A percentile compares a stretch with the other conserved stretches of the same genome.
Conservation (phyloP, 805 yeast species). For the Kazachstania kunashirensis region DNA sequence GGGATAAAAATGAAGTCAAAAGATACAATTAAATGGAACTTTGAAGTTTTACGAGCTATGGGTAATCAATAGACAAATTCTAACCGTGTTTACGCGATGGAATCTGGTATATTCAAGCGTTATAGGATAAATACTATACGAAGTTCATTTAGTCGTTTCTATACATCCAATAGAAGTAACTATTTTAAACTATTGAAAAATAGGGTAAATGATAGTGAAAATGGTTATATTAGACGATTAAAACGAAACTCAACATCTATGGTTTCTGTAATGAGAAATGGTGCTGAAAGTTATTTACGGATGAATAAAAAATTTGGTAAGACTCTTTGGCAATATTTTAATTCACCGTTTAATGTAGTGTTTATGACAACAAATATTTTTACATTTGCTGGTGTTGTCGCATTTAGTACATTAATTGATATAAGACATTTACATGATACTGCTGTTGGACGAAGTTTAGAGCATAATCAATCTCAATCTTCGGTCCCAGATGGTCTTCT, state of each 20-base stretch:
- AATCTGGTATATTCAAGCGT: too few relatives aligned
- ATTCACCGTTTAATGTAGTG: conserved; percentile 32
- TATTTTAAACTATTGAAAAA: neutral
- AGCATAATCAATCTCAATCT: neutral
- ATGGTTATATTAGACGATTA: neutral
- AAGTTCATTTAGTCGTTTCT: too few relatives aligned
- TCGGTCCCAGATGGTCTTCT: neutral
- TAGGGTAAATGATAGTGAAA: neutral
- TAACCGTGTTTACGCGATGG: too few relatives aligned
- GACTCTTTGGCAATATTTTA: conserved; percentile 31
- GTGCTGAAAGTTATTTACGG: neutral
- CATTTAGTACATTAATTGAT: conserved; percentile 26
- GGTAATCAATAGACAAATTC: too few relatives aligned
- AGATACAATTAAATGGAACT: too few relatives aligned
- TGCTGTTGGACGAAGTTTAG: too few relatives aligned
- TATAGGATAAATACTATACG: too few relatives aligned
- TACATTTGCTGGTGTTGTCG: conserved; percentile 28
- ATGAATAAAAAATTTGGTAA: conserved; percentile 1
- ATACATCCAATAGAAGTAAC: neutral
- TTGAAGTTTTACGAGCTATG: too few relatives aligned
- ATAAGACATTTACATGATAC: conserved; percentile 2
- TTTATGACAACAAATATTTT: conserved; percentile 32
- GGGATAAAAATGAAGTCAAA: too few relatives aligned
- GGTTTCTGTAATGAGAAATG: conserved; percentile 1
- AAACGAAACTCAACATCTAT: conserved; percentile 1